Base-by-base conservation (phyloP, 768 basidiomycete species). In the Suillus spraguei region DNA sequence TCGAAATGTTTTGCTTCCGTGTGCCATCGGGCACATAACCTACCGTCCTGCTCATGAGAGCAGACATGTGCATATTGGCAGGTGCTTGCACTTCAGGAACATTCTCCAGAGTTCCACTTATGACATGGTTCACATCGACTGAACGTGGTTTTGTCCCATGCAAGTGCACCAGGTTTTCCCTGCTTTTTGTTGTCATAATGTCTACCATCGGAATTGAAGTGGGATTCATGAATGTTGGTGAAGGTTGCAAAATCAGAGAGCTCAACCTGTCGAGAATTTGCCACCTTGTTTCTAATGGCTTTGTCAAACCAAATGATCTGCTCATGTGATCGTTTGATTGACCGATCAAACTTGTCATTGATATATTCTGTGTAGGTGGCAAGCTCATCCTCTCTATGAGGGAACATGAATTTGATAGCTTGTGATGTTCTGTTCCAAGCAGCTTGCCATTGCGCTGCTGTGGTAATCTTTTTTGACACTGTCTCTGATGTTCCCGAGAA, bases 301-400 rank as follows among this genome's bases (percentile, higher is more conserved):
- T 64, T 63, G 63, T 81, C 78, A 62, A 64, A 75, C 11, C 63
- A 42, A 61, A 80, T 65, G 65, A 79, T 63, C 7, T 63, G 35
- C 1, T n/a, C n/a, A n/a, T n/a, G n/a, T n/a, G n/a, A n/a, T n/a
- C n/a, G n/a, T n/a, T n/a, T n/a, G n/a, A n/a, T n/a, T n/a, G n/a
- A n/a, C n/a, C n/a, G n/a, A n/a, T n/a, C n/a, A n/a, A n/a, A n/a
- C n/a, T n/a, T n/a, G n/a, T n/a, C n/a, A n/a, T n/a, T n/a, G n/a
- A n/a, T n/a, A n/a, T n/a, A n/a, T n/a, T n/a, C n/a, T n/a, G n/a
- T n/a, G n/a, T n/a, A n/a, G n/a, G n/a, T n/a, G n/a, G n/a, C n/a
- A n/a, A n/a, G n/a, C n/a, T n/a, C n/a, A n/a, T n/a, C n/a, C n/a
- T n/a, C n/a, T n/a, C n/a, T n/a, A n/a, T n/a, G n/a, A n/a, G n/a